These are phyloP conservation scores for Arabidopsis arenosa DNA, from an alignment of 345 rosid genomes.

Conservation along the genomic window DNA sequence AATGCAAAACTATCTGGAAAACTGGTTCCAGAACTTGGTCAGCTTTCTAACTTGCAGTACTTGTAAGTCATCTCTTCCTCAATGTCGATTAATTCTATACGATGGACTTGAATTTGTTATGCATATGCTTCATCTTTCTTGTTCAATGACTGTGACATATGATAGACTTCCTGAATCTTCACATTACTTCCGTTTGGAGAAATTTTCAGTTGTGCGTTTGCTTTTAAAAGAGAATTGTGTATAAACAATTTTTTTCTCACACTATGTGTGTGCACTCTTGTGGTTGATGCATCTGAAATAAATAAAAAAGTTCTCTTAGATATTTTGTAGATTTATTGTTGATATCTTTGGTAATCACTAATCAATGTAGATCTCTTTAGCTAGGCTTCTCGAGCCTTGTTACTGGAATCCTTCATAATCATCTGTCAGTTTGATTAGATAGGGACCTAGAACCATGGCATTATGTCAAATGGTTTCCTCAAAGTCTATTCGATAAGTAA, in stretches of 20 bases:
- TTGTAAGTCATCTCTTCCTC: slow-evolving; percentile 57
- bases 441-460: not conserved
- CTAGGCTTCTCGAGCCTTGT: not conserved
- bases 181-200: not conserved
- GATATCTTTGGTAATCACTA: not conserved
- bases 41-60: slow-evolving; percentile 71
- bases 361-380: not conserved
- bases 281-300: not conserved
- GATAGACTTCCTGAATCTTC: not conserved
- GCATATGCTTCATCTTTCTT: not conserved
- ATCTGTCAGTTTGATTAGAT: not conserved
- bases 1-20: slow-evolving; percentile 44
- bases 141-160: not conserved
- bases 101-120: not conserved
- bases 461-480: not conserved
- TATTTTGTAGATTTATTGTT: not conserved
- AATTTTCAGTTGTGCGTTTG: not conserved
- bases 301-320: not conserved
- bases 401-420: not conserved
- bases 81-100: not conserved
- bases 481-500: not conserved
- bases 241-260: not conserved
- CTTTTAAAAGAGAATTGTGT: not conserved
- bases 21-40: slow-evolving; percentile 42
- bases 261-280: not conserved